phyloP scores from a whole-genome alignment of 495 filamentous ascomycete species.

The Penicillium chermesinum region DNA sequence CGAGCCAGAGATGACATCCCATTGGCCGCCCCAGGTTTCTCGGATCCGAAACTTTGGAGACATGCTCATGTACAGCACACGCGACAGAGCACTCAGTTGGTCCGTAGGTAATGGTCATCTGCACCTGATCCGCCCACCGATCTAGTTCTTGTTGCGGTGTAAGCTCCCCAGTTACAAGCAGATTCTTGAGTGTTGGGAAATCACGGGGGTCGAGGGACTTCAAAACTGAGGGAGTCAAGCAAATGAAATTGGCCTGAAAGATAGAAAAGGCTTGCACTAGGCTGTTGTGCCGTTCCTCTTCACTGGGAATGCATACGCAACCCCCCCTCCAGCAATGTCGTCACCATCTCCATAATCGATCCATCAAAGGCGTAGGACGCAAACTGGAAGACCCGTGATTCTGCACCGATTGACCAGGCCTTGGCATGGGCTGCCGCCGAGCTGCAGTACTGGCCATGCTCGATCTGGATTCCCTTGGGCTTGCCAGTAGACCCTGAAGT shows the following conservation, averaged over 20 bases:
- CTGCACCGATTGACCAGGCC: conserved; percentile 17
- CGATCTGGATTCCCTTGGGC: conserved; percentile 36
- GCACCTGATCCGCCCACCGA: neutral
- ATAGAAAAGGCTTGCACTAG: neutral
- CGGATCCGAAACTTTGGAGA: neutral
- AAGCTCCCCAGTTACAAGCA: neutral
- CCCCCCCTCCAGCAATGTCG: conserved; percentile 34
- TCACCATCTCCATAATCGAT: conserved; percentile 35
- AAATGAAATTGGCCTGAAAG: neutral
- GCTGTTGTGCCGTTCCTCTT: conserved; percentile 1
- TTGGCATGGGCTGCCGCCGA: conserved; percentile 1
- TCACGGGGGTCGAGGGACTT: neutral
- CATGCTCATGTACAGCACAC: too few species aligned
- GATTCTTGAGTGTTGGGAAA: neutral
- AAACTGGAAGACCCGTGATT: conserved; percentile 44
- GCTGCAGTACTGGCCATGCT: conserved; percentile 2
- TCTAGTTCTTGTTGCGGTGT: neutral
- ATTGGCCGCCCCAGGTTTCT: neutral
- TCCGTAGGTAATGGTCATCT: neutral
- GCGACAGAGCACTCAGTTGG: neutral
- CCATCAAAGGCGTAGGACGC: conserved; percentile 40
- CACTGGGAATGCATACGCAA: conserved; percentile 30
- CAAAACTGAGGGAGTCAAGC: neutral
- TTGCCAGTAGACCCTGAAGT: conserved; percentile 33
- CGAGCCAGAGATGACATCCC: neutral